phyloP scores from a whole-genome alignment of 306 rosid species.

The Comarum palustre region DNA sequence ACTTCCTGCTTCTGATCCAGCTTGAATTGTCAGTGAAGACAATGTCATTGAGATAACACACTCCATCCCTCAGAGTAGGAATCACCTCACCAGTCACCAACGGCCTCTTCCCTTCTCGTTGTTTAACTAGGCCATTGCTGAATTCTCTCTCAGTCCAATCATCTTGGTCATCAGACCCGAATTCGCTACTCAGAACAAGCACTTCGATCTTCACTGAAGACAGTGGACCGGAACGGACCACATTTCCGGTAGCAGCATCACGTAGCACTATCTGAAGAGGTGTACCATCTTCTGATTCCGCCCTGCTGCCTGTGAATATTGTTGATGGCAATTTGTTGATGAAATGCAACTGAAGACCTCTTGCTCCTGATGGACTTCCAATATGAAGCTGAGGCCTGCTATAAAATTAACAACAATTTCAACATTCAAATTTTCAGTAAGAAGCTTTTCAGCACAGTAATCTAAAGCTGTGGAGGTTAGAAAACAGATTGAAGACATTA shows the following conservation, averaged over 20 bases:
- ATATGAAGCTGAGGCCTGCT: conserved; percentile 32
- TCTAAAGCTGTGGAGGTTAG: background rate
- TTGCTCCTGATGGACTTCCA: conserved; percentile 41
- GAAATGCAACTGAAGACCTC: conserved; percentile 44
- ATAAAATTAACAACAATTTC: conserved; percentile 4
- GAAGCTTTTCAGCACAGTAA: background rate
- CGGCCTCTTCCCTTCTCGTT: conserved; percentile 54
- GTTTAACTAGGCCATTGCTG: conserved; percentile 29
- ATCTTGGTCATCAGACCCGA: conserved; percentile 36
- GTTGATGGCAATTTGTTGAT: conserved; percentile 28
- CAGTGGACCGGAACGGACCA: conserved; percentile 39
- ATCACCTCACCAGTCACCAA: conserved; percentile 43
- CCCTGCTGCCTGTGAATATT: conserved; percentile 35
- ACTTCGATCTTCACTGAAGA: conserved; percentile 48
- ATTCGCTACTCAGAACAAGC: conserved; percentile 47
- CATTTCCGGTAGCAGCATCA: conserved; percentile 37
- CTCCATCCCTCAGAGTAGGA: conserved; percentile 42
- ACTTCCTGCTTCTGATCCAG: conserved; percentile 51
- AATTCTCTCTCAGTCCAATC: conserved; percentile 56
- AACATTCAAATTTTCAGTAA: background rate
- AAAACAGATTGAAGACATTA: background rate
- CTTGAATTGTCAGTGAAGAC: conserved; percentile 59
- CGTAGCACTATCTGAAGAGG: conserved; percentile 37
- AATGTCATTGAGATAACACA: conserved; percentile 21
- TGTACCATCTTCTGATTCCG: conserved; percentile 26